Evolutionary conservation across 1,284 basidiomycete species (phyloP).

Genomic region (Rhodotorula sp.): DNA sequence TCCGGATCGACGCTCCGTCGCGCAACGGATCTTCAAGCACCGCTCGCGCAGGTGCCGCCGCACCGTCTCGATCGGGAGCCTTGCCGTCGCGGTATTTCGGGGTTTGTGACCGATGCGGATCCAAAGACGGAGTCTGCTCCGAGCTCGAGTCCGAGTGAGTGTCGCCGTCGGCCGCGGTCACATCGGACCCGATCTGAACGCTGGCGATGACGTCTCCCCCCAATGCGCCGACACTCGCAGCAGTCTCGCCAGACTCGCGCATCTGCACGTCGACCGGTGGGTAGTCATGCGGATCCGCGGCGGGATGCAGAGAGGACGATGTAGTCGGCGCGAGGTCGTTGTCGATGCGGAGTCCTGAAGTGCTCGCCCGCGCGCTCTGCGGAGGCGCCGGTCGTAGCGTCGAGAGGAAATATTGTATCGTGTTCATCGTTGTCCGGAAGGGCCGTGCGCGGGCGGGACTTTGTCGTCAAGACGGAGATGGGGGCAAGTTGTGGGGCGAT

Average conservation of each 20-base stretch:
- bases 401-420: slow-evolving; percentile 29
- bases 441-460: background rate
- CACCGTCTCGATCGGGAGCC: background rate
- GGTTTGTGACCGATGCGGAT: background rate
- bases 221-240: no score
- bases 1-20: slow-evolving; percentile 12
- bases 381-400: slow-evolving; percentile 24
- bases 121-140: background rate
- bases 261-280: background rate
- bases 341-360: slow-evolving; percentile 17
- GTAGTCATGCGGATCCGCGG: background rate
- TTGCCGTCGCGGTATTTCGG: slow-evolving; percentile 3
- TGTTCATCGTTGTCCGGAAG: slow-evolving; percentile 15
- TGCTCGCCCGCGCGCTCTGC: slow-evolving; percentile 19
- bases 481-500: background rate
- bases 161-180: background rate
- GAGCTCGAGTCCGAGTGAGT: no score
- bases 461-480: no score
- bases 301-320: background rate
- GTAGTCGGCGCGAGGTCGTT: background rate
- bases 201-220: background rate
- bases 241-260: background rate
- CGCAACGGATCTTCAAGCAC: slow-evolving; percentile 6
- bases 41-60: background rate
- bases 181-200: background rate